Base-by-base conservation (phyloP, 306 rosid genomes). In the Fagus sylvatica region DNA sequence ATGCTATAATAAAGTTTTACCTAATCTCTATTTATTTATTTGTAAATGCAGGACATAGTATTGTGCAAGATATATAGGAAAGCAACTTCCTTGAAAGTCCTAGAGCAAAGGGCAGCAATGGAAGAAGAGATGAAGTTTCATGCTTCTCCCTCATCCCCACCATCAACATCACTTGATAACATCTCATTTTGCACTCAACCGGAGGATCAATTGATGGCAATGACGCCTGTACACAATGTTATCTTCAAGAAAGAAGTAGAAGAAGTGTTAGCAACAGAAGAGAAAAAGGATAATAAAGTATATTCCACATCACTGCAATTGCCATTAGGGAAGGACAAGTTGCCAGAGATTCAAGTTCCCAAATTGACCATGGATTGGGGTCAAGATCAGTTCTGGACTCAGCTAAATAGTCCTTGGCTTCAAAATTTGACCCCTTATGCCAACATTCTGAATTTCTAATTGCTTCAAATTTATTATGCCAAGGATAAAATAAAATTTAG, bases 1-100 rank as follows among this genome's bases (percentile, higher is more conserved):
- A 46, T 46, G 51, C 28, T 22, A 22, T 22, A 46, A 46, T 46
- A 46, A 11, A 10, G 62, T 56, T 56, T 7, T 28, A 4, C 16
- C 11, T 64, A 7, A 64, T 64, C 46, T 37, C 22, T 65, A 7
- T 2, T 22, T 22, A 22, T 22, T 22, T 16, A 48, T 72, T 65
- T 61, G 10, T 7, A 17, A 67, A 68, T 62, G 77, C 87, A 95
- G 98, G 98, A 95, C 72, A 85, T 91, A 37, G 99, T 95, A 12
- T 55, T 95, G 33, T 95, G 99, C 89, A 95, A 93, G 86, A 91
- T 95, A 71, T 95, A 95, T 22, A 72, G 95, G 77, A 95, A 95
- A 87, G 99, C 99, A 71, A 95, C 99, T 74, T 93, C 99, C 0
- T 86, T 95, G 96, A 95, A 95, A 73, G 99, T 90, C 53, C 67